These are phyloP conservation scores for Colletotrichum cordylinicola DNA, from an alignment of 2,329 filamentous ascomycete species.

Conservation along the genomic window DNA sequence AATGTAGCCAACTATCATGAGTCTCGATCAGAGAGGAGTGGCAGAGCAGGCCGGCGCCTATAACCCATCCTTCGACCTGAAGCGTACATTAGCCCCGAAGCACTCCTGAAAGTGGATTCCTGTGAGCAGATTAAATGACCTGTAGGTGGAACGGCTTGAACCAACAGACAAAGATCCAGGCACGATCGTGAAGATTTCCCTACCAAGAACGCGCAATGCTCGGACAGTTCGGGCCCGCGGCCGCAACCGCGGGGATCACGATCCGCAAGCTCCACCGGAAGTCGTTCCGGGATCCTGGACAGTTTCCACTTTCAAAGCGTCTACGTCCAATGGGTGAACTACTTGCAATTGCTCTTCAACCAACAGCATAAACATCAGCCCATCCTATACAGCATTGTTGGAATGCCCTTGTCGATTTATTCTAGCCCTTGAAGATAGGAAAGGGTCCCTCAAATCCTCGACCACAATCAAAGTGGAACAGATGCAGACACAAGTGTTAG, in stretches of 20 bases:
- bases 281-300: not conserved
- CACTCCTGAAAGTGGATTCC: not conserved
- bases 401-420: not conserved
- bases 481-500: rapidly evolving
- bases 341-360: not conserved
- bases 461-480: not conserved
- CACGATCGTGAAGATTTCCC: not conserved
- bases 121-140: not conserved
- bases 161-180: not conserved
- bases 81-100: not conserved
- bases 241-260: not conserved
- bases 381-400: not conserved
- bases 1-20: not conserved
- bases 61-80: not conserved
- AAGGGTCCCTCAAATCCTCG: not conserved
- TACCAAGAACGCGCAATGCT: not conserved
- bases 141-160: not conserved
- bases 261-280: not conserved
- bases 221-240: not conserved
- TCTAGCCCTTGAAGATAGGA: not conserved
- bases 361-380: not conserved
- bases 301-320: not conserved
- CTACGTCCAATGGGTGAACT: not conserved
- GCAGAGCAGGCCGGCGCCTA: not conserved
- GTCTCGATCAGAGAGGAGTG: not conserved